Base-by-base conservation (phyloP, 2,329 filamentous ascomycete genomes). In the Diaporthe velutina region DNA sequence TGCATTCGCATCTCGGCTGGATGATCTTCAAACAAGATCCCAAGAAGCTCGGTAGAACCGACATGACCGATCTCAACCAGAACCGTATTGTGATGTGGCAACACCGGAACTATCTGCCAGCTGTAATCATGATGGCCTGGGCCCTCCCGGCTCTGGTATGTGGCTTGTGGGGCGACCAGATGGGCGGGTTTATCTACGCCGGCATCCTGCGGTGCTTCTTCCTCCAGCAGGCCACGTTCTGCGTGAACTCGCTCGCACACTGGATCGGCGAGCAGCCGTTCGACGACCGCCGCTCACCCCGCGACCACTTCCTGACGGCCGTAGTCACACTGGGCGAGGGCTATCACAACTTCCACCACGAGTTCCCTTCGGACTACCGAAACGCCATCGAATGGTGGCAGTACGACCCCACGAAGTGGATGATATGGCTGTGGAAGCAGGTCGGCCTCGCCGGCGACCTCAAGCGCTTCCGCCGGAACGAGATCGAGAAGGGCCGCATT, bases 271-370 rank as follows among this genome's bases (percentile, higher is more conserved):
- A 97, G 80, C 95, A 97, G 87, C 95, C 95, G 75, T 97, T 97
- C 83, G 95, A 97, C 80, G 95, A 97, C 89, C 93, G 94, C 85
- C 96, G 97, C 91, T 95, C 93, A 76, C 95, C 95, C 77, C 93
- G 95, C 83, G 95, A 97, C 81, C 94, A 97, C 85, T 90, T 96
- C 82, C 91, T 97, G 85, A 97, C 95, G 54, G 95, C 95, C 60
- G 86, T 97, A 28, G 92, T 95, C 79, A 97, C 95, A 55, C 92
- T 97, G 35, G 95, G 95, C 66, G 95, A 84, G 85, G 95, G 95
- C 33, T 97, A 97, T 87, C 95, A 97, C 90, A 97, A 97, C 89
- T 97, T 97, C 89, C 95, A 97, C 86, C 95, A 97, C 89, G 95
- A 97, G 84, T 97, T 97, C 86, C 95, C 95, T 70, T 96, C 94